These are phyloP conservation scores for Dioscorea alata DNA, from an alignment of 106 monocot genomes.

Conservation along the genomic window DNA sequence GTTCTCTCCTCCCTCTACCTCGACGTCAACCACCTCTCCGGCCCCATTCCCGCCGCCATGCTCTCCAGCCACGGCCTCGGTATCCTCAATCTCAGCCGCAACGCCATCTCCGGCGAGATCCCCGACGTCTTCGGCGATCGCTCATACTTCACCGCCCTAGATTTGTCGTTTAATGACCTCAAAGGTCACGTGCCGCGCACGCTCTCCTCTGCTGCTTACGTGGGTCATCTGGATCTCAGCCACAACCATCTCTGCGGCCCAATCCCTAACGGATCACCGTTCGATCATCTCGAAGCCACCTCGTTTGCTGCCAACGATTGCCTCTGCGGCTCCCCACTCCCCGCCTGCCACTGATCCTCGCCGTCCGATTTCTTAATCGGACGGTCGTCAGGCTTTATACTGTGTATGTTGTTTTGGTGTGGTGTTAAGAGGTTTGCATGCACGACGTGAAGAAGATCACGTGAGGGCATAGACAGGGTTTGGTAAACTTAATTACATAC, in stretches of 20 bases:
- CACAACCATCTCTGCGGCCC: slow-evolving; percentile 79
- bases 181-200: slow-evolving; percentile 51
- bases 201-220: slow-evolving; percentile 41
- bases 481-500: too few species aligned
- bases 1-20: slow-evolving; percentile 86
- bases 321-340: slow-evolving; percentile 53
- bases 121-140: slow-evolving; percentile 58
- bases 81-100: slow-evolving; percentile 77
- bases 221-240: slow-evolving; percentile 86
- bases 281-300: slow-evolving; percentile 61
- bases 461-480: too few species aligned
- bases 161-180: slow-evolving; percentile 59
- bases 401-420: neutral
- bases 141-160: slow-evolving; percentile 70
- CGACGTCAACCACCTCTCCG: slow-evolving; percentile 58
- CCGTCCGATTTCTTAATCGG: neutral
- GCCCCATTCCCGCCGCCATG: slow-evolving; percentile 46
- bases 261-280: slow-evolving; percentile 61
- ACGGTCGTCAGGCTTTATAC: neutral
- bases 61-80: slow-evolving; percentile 50
- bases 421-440: too few species aligned
- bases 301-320: slow-evolving; percentile 68
- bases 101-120: slow-evolving; percentile 52
- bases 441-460: too few species aligned
- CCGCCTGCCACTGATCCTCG: neutral